Evolutionary conservation across 176 grass and related monocot genomes (phyloP), one percentile per base, ranked within the genome.

Genomic region (Carex kokanica): DNA sequence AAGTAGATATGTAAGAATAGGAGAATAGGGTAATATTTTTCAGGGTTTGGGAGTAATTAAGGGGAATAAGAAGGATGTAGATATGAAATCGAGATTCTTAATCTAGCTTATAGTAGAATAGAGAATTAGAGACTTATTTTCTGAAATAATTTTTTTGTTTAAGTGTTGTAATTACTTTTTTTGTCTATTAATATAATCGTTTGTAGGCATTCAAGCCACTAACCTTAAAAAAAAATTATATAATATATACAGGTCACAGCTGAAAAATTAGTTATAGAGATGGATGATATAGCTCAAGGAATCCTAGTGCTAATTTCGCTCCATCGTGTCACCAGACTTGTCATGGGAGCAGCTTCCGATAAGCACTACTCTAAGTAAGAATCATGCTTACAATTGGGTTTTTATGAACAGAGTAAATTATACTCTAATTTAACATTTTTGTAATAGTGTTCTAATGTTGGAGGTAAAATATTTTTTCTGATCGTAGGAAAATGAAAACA

Each of bases 341-440:
- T 90, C 20, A 95, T 95, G 88, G 93, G 84, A 65, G 93, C 90
- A 86, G 93, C 86, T 52, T 78, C 81, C 40, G 93, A 95, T 60
- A 81, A 60, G 78, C 72, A 92, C 21, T 89, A 90, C 86, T 89
- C 78, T 9, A 88, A 81, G 93, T 95, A 90, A 53, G 80, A 70
- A 94, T 43, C 25, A 81, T 43, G 57, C 2, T 49, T 24, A 3
- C 36, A 25, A 87, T 79, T 38, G 83, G 66, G 13, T 69, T n/a
- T 83, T 78, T 70, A 16, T 64, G 27, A 17, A 88, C 9, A 12
- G 8, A 55, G 18, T 51, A 67, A 6, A 6, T 66, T 13, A 14
- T 3, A 34, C 15, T 32, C 38, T 64, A 21, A 8, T n/a, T 18
- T 13, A 55, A 15, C 1, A 53, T 4, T n/a, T 20, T 69, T 40